Base-by-base conservation (phyloP, 768 basidiomycete genomes). In the Gelatoporia subvermispora region DNA sequence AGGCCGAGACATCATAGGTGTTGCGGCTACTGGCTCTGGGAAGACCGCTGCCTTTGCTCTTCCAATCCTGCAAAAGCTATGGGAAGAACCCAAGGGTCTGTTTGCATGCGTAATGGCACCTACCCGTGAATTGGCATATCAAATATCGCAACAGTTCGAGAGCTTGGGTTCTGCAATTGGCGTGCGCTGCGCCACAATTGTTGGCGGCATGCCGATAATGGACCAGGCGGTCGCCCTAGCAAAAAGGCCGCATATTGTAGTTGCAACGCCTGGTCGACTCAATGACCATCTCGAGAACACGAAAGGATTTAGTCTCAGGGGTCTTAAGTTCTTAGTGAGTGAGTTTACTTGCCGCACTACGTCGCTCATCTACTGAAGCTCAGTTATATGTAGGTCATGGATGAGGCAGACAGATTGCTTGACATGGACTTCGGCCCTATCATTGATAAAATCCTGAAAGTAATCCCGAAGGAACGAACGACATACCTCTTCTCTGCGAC, bases 401-500 rank as follows among this genome's bases (percentile, higher is more conserved):
- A 98, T 56, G 95, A 98, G 70, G 95, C 96, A 7, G 95, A 99
- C 70, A 79, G 95, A 43, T 70, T 99, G 21, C 72, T 98, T 38
- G 95, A 97, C 68, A 85, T 98, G 81, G 95, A 98, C 65, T 98
- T 98, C 55, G 93, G 92, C 17, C 85, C 88, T 41, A 86, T 88
- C 45, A 91, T 99, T 57, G 95, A 98, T 72, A 93, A 91, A 72
- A 93, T 99, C 60, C 77, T 99, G 31, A 95, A 94, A 68, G 81
- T 91, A 35, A 85, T 99, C 53, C 96, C 95, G 18, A 90, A 84
- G 60, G 94, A 97, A 58, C 81, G 96, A 10, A 89, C 86, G 24
- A 99, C 96, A 2, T 97, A 93, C 63, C 78, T 99, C 1, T 99
- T 93, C 72, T 97, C 95, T 11, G 96, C 95, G 5, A 98, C 95